Conservation (phyloP, 306 rosid genomes). For the Quercus robur region DNA sequence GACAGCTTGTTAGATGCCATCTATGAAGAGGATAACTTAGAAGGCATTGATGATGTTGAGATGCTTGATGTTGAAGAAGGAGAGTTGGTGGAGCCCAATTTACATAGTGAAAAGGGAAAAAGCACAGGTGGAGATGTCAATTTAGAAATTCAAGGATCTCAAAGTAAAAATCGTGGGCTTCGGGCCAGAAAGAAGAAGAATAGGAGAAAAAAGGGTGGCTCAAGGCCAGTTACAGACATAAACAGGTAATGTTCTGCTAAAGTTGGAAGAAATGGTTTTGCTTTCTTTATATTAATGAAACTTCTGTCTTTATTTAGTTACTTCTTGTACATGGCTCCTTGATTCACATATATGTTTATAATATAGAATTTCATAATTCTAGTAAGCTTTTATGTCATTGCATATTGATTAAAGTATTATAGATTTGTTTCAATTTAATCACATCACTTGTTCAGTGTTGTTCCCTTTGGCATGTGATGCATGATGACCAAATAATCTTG, state of each 20-base stretch:
- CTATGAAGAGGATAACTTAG: constrained; percentile 45
- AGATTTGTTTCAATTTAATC: not conserved
- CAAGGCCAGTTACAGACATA: constrained; percentile 35
- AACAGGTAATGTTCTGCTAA: constrained; percentile 46
- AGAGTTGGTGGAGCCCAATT: constrained; percentile 51
- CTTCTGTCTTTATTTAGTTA: not conserved
- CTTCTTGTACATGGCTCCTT: not conserved
- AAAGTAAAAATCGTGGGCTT: constrained; percentile 33
- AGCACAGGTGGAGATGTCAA: constrained; percentile 25
- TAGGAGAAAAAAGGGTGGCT: constrained; percentile 42
- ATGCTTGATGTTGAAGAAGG: constrained; percentile 91
- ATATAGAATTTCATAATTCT: not conserved
- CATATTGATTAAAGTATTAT: not conserved
- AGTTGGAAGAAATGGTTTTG: not conserved
- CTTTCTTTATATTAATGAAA: not conserved
- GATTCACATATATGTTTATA: not conserved
- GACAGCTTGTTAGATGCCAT: constrained; percentile 66
- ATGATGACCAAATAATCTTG: not conserved
- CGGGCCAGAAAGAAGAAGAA: constrained; percentile 62
- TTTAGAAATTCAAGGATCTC: constrained; percentile 27
- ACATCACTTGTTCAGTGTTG: not conserved
- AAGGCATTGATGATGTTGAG: constrained; percentile 54
- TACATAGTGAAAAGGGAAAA: constrained; percentile 20
- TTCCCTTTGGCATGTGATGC: not conserved
- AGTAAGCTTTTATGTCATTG: not conserved